A percentile compares a stretch with the other conserved stretches of the same genome.
These are phyloP conservation scores for Vishniacozyma victoriae DNA, from an alignment of 768 basidiomycete species.

Conservation along the genomic window DNA sequence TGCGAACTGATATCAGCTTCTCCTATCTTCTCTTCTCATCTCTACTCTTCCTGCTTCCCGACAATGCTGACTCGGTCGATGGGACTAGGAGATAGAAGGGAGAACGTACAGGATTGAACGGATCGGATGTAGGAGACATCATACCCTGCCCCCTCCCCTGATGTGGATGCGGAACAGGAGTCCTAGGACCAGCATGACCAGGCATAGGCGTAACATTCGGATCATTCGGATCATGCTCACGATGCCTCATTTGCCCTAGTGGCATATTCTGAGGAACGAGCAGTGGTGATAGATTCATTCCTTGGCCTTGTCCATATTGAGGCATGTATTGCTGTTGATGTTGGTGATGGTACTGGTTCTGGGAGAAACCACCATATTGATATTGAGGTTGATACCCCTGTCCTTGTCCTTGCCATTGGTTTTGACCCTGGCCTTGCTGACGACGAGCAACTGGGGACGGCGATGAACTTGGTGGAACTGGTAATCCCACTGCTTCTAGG, in stretches of 20 bases:
- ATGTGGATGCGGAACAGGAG: constrained; percentile 14
- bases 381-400: constrained; percentile 1
- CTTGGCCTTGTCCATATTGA: not conserved
- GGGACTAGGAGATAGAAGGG: too few species aligned
- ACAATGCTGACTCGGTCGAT: too few species aligned
- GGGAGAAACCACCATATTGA: constrained; percentile 4
- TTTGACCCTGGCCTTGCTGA: constrained; percentile 1
- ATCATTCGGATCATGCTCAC: not conserved
- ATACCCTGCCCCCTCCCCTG: constrained; percentile 17
- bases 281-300: constrained; percentile 27
- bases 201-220: not conserved
- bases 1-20: constrained; percentile 29
- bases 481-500: constrained; percentile 89
- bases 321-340: too few species aligned
- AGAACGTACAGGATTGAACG: constrained; percentile 46
- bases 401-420: constrained; percentile 5
- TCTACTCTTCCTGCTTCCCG: too few species aligned
- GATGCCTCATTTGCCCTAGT: constrained; percentile 30
- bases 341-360: too few species aligned
- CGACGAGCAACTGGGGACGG: constrained; percentile 10
- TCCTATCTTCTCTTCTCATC: too few species aligned
- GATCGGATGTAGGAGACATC: constrained; percentile 45
- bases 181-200: constrained; percentile 11
- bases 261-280: constrained; percentile 34
- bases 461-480: constrained; percentile 51